phyloP scores from a whole-genome alignment of 2,329 filamentous ascomycete genomes.

The Podosphaera aphanis region DNA sequence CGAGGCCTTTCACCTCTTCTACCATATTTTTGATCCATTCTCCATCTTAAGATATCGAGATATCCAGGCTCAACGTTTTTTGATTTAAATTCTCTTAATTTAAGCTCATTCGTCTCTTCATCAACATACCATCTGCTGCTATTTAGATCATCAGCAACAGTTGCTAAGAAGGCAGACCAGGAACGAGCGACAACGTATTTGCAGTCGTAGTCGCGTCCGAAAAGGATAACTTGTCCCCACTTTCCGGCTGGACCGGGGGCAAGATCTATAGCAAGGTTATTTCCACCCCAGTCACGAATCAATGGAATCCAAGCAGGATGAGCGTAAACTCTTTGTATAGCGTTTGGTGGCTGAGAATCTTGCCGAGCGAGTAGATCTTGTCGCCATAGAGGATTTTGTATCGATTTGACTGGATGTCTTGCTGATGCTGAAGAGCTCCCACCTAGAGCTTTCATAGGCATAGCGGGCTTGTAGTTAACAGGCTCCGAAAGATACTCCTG shows the following conservation, averaged over 20 bases:
- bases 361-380: conserved; percentile 67
- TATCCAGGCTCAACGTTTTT: conserved; percentile 79
- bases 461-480: conserved; percentile 31
- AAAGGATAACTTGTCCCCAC: conserved; percentile 94
- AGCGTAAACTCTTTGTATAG: conserved; percentile 78
- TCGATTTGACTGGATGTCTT: conserved; percentile 29
- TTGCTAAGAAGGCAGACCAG: conserved; percentile 69
- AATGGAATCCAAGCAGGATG: conserved; percentile 91
- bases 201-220: conserved; percentile 92
- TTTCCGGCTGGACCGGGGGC: conserved; percentile 71
- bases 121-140: conserved; percentile 83
- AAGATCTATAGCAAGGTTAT: conserved; percentile 84
- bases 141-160: conserved; percentile 71
- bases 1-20: conserved; percentile 28
- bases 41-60: conserved; percentile 85
- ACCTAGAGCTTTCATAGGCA: conserved; percentile 48
- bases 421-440: conserved; percentile 45
- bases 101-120: conserved; percentile 76
- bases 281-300: conserved; percentile 93
- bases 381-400: conserved; percentile 45
- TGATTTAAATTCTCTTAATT: conserved; percentile 75
- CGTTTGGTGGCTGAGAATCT: conserved; percentile 64
- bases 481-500: conserved; percentile 49
- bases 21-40: conserved; percentile 86
- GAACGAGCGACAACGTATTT: conserved; percentile 92